These are phyloP conservation scores for Aureobasidium pullulans DNA, from an alignment of 2,329 filamentous ascomycete genomes.

Conservation along the genomic window DNA sequence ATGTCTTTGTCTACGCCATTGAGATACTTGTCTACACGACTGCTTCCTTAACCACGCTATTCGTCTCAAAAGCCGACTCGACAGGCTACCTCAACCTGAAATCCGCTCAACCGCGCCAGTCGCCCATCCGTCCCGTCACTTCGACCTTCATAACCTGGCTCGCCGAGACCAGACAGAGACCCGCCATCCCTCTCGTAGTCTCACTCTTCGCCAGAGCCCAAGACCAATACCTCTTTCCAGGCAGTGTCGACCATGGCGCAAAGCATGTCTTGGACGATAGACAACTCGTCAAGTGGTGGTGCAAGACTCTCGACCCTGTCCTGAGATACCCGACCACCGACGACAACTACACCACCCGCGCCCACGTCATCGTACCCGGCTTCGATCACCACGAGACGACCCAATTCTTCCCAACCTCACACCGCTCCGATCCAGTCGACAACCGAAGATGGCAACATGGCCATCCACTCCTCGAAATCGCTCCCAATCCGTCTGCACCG, in stretches of 20 bases:
- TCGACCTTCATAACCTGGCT: constrained; percentile 71
- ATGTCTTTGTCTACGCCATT: constrained; percentile 71
- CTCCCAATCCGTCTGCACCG: constrained; percentile 54
- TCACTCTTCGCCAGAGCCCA: constrained; percentile 90
- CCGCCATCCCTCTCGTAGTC: constrained; percentile 62
- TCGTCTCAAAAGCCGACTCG: constrained; percentile 95
- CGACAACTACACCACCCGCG: constrained; percentile 38
- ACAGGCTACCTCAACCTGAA: constrained; percentile 72
- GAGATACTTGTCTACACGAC: constrained; percentile 85
- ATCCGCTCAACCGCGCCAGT: constrained; percentile 51
- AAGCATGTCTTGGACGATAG: constrained; percentile 93
- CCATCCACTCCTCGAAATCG: constrained; percentile 66
- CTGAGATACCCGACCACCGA: constrained; percentile 32
- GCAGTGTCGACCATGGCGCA: constrained; percentile 71
- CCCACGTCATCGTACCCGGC: constrained; percentile 80
- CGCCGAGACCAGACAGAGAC: constrained; percentile 57
- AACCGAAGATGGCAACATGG: constrained; percentile 49
- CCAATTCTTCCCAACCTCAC: constrained; percentile 62
- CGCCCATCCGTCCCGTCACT: constrained; percentile 67
- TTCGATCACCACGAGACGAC: constrained; percentile 73
- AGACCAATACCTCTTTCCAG: constrained; percentile 89
- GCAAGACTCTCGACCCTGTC: constrained; percentile 72
- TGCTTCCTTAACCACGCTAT: constrained; percentile 71
- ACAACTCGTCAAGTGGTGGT: constrained; percentile 93
- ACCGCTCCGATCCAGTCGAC: constrained; percentile 31